phyloP scores from a whole-genome alignment of 257 asterid species.

The Solanum pimpinellifolium region DNA sequence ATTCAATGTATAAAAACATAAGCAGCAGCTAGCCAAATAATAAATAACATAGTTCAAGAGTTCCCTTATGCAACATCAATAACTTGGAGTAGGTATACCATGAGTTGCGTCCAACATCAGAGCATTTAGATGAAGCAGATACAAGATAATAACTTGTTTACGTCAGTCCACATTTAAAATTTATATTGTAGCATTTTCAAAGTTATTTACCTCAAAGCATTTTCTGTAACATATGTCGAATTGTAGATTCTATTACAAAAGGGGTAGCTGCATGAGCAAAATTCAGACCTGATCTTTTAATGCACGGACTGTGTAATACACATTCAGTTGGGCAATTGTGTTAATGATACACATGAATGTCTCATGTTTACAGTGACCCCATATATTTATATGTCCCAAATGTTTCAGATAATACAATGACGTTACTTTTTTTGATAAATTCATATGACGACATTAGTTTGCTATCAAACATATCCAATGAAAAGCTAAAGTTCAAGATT shows the following conservation, averaged over 20 bases:
- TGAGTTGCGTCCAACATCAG: neutral
- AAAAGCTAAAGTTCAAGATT: neutral
- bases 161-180: neutral
- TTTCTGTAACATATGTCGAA: neutral
- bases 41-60: neutral
- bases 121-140: neutral
- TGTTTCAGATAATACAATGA: neutral
- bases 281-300: neutral
- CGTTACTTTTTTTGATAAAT: neutral
- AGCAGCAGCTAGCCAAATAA: neutral
- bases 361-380: neutral
- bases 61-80: neutral
- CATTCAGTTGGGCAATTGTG: neutral
- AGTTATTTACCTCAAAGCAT: neutral
- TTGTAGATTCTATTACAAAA: neutral
- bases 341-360: neutral
- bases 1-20: neutral
- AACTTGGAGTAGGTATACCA: neutral
- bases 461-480: neutral
- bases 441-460: neutral
- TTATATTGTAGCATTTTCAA: neutral
- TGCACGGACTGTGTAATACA: neutral
- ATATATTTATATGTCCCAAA: neutral
- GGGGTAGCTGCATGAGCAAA: neutral
- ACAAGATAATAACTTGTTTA: neutral